Evolutionary conservation across 345 rosid genomes (phyloP).

Genomic region (Mercurialis annua): DNA sequence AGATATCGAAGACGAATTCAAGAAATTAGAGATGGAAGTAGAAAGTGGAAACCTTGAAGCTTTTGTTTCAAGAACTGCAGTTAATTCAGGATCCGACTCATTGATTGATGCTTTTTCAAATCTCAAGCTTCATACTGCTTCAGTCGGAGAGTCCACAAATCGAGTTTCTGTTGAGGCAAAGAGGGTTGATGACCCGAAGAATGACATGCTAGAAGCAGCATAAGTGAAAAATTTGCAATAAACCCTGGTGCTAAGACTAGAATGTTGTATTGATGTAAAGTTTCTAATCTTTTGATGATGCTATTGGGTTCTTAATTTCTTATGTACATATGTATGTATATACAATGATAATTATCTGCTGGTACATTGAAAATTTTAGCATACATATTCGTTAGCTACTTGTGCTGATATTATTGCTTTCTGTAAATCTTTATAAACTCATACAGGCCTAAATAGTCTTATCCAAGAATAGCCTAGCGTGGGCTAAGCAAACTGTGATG

Average conservation of each 20-base stretch:
- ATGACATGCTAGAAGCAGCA: slow-evolving; percentile 46
- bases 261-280: neutral
- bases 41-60: slow-evolving; percentile 34
- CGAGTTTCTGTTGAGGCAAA: slow-evolving; percentile 24
- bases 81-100: slow-evolving; percentile 35
- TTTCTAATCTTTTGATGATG: neutral
- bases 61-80: slow-evolving; percentile 6
- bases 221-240: slow-evolving; percentile 13
- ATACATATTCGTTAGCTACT: too few relatives aligned
- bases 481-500: too few relatives aligned
- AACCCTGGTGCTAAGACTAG: neutral
- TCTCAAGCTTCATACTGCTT: slow-evolving; percentile 48
- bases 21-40: slow-evolving; percentile 59
- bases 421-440: too few relatives aligned
- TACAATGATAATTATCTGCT: too few relatives aligned
- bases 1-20: slow-evolving; percentile 69
- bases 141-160: slow-evolving; percentile 17
- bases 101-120: slow-evolving; percentile 50
- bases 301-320: neutral
- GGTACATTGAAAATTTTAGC: too few relatives aligned
- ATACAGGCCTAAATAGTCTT: too few relatives aligned
- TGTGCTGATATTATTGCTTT: too few relatives aligned
- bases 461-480: too few relatives aligned
- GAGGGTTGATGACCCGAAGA: slow-evolving; percentile 29
- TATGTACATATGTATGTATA: too few relatives aligned